phyloP scores from a whole-genome alignment of 192 early-diverging fungal species.

The Chytriomyces sp. region DNA sequence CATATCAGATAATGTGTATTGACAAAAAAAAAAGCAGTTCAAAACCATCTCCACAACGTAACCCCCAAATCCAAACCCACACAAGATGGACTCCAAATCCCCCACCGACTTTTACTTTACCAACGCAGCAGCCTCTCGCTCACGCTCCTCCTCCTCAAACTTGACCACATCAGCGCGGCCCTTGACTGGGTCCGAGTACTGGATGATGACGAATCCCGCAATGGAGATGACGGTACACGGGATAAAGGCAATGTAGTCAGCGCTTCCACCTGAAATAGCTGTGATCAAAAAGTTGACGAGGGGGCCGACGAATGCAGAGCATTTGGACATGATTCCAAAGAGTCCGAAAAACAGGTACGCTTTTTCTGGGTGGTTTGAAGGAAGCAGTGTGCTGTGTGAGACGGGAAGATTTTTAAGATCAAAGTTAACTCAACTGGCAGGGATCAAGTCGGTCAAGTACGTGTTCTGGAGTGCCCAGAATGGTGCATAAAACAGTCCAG shows the following conservation, averaged over 20 bases:
- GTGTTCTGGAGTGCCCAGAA: constrained; percentile 50
- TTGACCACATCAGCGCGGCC: background rate
- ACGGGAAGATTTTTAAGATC: too few relatives aligned
- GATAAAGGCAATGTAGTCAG: constrained; percentile 14
- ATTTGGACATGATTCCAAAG: constrained; percentile 48
- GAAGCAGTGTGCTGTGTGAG: too few relatives aligned
- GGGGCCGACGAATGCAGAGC: constrained; percentile 46
- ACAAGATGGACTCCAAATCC: too few relatives aligned
- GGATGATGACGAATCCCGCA: constrained; percentile 14
- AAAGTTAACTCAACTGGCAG: constrained; percentile 14
- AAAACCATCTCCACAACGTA: too few relatives aligned
- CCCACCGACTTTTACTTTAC: background rate
- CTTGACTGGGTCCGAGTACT: constrained; percentile 2
- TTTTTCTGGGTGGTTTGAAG: constrained; percentile 5
- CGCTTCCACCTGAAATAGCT: background rate
- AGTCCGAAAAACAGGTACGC: constrained; percentile 50
- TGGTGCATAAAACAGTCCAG: constrained; percentile 15
- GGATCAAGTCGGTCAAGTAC: constrained; percentile 45
- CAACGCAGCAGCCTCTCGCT: background rate
- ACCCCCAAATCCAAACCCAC: too few relatives aligned
- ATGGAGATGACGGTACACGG: constrained; percentile 1
- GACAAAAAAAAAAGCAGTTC: too few relatives aligned
- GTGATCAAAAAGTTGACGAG: constrained; percentile 26
- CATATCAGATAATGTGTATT: too few relatives aligned
- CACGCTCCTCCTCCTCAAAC: constrained; percentile 29